These are phyloP conservation scores for Globisporangium echinulatum DNA, from an alignment of 352 stramenopile species.

Conservation along the genomic window DNA sequence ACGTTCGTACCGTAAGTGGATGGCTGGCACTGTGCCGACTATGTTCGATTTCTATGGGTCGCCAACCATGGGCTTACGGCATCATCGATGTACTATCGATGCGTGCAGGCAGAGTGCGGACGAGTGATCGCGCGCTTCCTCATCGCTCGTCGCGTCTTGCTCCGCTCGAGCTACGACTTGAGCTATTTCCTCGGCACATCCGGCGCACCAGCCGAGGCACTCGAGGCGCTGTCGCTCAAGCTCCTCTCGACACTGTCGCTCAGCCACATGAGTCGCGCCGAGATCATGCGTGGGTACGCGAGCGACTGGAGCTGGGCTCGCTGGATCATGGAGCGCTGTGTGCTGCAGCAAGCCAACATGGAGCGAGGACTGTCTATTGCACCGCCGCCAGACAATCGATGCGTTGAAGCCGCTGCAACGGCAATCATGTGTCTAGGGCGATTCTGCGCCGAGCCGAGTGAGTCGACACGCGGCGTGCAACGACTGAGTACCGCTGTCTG, in stretches of 20 bases:
- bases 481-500: neutral
- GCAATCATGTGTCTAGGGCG: slow-evolving; percentile 10
- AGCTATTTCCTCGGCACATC: slow-evolving; percentile 9
- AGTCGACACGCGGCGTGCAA: neutral
- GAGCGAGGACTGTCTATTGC: neutral
- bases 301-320: slow-evolving; percentile 7
- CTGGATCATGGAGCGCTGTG: slow-evolving; percentile 11
- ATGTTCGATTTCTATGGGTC: too few species aligned
- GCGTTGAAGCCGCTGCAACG: neutral
- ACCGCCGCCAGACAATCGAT: neutral
- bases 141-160: slow-evolving; percentile 6
- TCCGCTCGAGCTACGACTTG: slow-evolving; percentile 14
- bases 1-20: neutral
- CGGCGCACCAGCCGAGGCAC: neutral
- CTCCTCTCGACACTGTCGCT: slow-evolving; percentile 7
- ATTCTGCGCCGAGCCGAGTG: slow-evolving; percentile 12
- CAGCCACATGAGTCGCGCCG: slow-evolving; percentile 4
- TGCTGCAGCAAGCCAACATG: neutral
- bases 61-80: too few species aligned
- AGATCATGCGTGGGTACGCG: slow-evolving; percentile 6
- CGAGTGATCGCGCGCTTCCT: slow-evolving; percentile 13
- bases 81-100: neutral
- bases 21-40: neutral
- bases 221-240: slow-evolving; percentile 3
- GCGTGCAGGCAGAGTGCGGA: slow-evolving; percentile 6